phyloP scores from a whole-genome alignment of 1,284 basidiomycete species.

The Cystobasidiaceae sp. region DNA sequence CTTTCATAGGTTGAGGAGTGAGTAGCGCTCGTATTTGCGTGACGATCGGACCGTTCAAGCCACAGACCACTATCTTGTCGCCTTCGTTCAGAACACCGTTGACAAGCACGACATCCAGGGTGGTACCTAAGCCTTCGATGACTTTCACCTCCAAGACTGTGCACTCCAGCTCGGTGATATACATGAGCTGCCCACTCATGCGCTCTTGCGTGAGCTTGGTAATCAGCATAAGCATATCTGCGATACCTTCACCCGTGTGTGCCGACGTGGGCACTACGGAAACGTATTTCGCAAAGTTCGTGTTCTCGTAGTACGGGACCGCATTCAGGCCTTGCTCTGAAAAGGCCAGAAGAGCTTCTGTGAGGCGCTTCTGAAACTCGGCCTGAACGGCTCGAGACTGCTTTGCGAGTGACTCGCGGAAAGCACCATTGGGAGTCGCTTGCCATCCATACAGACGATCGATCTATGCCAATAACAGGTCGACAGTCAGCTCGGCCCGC shows the following conservation, averaged over 20 bases:
- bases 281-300: constrained; percentile 87
- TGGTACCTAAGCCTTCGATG: constrained; percentile 95
- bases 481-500: constrained; percentile 35
- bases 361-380: constrained; percentile 85
- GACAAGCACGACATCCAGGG: constrained; percentile 93
- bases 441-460: constrained; percentile 98
- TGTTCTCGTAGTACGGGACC: constrained; percentile 95
- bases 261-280: constrained; percentile 98
- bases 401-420: constrained; percentile 84
- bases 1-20: constrained; percentile 93
- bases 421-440: constrained; percentile 81
- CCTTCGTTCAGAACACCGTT: constrained; percentile 92
- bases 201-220: constrained; percentile 96
- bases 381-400: constrained; percentile 76
- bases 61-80: constrained; percentile 93
- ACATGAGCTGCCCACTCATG: constrained; percentile 97
- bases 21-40: constrained; percentile 90
- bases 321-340: constrained; percentile 97
- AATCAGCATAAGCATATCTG: constrained; percentile 99
- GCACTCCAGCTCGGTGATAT: constrained; percentile 94
- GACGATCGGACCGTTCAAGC: constrained; percentile 94
- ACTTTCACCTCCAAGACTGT: constrained; percentile 99
- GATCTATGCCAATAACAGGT: constrained; percentile 56
- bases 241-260: constrained; percentile 95
- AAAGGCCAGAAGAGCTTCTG: constrained; percentile 84